Conservation (phyloP, 2,329 filamentous ascomycete genomes). For the Fusarium decemcellulare region DNA sequence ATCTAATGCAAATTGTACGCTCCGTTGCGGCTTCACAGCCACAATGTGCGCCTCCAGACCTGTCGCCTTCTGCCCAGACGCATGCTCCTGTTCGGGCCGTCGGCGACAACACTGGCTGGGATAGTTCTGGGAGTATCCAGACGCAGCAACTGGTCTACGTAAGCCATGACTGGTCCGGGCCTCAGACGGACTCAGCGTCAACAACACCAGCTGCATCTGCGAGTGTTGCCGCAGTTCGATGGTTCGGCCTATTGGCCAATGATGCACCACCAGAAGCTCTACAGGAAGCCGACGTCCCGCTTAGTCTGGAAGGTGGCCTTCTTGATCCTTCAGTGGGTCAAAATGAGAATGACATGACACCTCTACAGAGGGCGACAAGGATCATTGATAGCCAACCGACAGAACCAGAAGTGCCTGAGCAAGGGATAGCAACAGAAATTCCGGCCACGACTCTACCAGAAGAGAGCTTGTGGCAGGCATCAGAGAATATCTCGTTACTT, state of each 20-base stretch:
- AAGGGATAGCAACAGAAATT: background rate
- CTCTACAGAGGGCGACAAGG: conserved; percentile 33
- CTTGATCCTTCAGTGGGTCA: conserved; percentile 18
- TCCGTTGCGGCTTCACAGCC: conserved; percentile 25
- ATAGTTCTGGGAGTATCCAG: background rate
- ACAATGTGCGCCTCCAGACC: background rate
- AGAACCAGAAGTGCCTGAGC: background rate
- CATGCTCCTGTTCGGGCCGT: background rate
- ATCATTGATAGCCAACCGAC: conserved; percentile 37
- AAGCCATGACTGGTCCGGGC: conserved; percentile 14
- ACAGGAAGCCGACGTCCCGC: background rate
- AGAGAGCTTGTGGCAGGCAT: conserved; percentile 41
- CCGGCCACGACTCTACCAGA: conserved; percentile 10
- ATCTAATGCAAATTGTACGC: conserved; percentile 31
- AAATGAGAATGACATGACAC: conserved; percentile 23
- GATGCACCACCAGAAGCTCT: conserved; percentile 26
- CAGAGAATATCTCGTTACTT: conserved; percentile 37
- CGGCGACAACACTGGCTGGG: background rate
- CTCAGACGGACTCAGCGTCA: conserved; percentile 35
- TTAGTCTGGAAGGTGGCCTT: conserved; percentile 11
- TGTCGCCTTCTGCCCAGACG: background rate
- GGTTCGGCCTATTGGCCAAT: conserved; percentile 44
- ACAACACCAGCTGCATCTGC: conserved; percentile 43
- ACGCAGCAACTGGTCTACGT: conserved; percentile 1
- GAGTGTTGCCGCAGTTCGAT: conserved; percentile 42